Conservation (phyloP, 257 asterid genomes). For the Solanum tarapatanum region DNA sequence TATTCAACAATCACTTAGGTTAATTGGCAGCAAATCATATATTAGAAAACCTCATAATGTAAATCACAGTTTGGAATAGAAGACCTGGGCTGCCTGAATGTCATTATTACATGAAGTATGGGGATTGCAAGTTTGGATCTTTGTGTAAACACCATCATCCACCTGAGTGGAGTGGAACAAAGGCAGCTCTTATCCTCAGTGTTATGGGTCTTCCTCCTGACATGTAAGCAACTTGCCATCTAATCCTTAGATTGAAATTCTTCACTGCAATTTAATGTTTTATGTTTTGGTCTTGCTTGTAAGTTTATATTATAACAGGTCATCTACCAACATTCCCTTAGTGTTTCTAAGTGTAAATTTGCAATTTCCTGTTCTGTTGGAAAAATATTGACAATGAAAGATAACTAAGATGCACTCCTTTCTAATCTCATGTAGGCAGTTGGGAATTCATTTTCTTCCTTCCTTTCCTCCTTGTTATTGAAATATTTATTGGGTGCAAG, state of each 20-base stretch:
- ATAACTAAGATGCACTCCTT: not conserved
- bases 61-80: not conserved
- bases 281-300: not conserved
- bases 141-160: constrained; percentile 73
- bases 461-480: not conserved
- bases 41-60: not conserved
- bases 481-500: not conserved
- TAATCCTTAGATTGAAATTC: not conserved
- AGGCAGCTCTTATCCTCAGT: constrained; percentile 13
- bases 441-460: not conserved
- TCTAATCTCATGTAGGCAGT: not conserved
- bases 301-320: not conserved
- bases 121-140: constrained; percentile 54
- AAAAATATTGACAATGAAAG: not conserved
- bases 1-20: not conserved
- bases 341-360: not conserved
- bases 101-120: constrained; percentile 54
- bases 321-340: not conserved
- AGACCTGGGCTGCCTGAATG: constrained; percentile 71
- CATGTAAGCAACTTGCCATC: constrained; percentile 3
- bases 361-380: not conserved
- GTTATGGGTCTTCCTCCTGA: constrained; percentile 4
- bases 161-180: constrained; percentile 37
- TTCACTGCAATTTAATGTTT: not conserved
- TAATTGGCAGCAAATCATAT: not conserved